Base-by-base conservation (phyloP, 73 alveolate species). In the Paramecium biaurelia region DNA sequence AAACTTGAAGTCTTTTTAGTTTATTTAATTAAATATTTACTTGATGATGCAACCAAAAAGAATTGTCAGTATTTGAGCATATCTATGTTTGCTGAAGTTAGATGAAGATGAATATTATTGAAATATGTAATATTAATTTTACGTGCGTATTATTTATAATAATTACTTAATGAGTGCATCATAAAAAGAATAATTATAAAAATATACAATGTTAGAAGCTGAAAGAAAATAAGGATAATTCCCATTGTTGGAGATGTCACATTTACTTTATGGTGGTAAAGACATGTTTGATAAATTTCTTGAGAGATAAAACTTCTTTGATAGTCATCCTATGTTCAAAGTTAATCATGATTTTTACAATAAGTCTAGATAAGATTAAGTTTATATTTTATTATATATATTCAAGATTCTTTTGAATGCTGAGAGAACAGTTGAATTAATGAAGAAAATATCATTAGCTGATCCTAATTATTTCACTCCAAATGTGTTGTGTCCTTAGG, bases 31-130 rank as follows among this genome's bases (percentile, higher is more conserved):
- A 79, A 18, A 9, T 6, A 0, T 23, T 42, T 18, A 7, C 53
- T 43, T 23, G 90, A 79, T 79, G 74, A 43, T 1, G 76, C 20
- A 18, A 79, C 30, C 8, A 79, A 79, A 57, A 79, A 79, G 15
- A 20, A 79, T 14, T 43, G 5, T 53, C 43, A 79, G 28, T 18
- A 38, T 24, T 21, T 67, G 3, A 43, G 57, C 7, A 42, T 76
- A 9, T 42, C 70, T 35, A 76, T 41, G 74, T 76, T 76, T n/a
- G 57, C 42, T 42, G 72, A 5, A 42, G 90, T 18, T 35, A n/a
- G 90, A 79, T 43, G 70, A 43, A 23, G 76, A 43, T 79, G 90
- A 79, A 67, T 24, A 67, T 72, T 35, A 72, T 72, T 72, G 86
- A 72, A 53, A n/a, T 53, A 53, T 53, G 68, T 53, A 53, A 53